Percentiles rank a stretch among this genome's conserved stretches.
phyloP scores from a whole-genome alignment of 805 yeast species.

The Barnettozyma salicaria region DNA sequence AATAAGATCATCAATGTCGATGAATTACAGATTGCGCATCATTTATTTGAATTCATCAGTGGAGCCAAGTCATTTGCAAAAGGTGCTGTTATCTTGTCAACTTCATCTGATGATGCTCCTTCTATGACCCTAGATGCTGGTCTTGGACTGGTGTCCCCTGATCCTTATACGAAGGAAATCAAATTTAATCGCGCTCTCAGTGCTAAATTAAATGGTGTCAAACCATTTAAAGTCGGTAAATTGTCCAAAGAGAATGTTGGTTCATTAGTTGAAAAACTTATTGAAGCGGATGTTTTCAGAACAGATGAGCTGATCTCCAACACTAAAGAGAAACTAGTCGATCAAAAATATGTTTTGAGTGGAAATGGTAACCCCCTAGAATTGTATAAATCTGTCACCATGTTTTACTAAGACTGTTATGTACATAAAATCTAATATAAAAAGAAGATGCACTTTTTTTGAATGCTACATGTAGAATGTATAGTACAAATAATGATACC shows the following conservation, averaged over 20 bases:
- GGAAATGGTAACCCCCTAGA: slow-evolving; percentile 60
- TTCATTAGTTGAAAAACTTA: slow-evolving; percentile 35
- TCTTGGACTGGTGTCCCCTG: slow-evolving; percentile 43
- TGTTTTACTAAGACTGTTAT: slow-evolving; percentile 16
- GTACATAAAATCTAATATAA: slow-evolving; percentile 1
- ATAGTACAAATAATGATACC: no score
- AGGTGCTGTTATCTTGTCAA: slow-evolving; percentile 64
- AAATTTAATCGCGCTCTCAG: slow-evolving; percentile 54
- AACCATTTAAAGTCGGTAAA: slow-evolving; percentile 38
- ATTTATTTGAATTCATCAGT: slow-evolving; percentile 45
- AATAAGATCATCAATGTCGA: slow-evolving; percentile 52
- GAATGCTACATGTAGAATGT: background rate
- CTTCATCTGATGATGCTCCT: slow-evolving; percentile 47
- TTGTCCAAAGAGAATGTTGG: slow-evolving; percentile 41
- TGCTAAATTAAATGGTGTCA: slow-evolving; percentile 34
- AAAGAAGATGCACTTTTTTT: background rate
- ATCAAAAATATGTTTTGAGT: slow-evolving; percentile 46
- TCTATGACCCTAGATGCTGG: slow-evolving; percentile 56
- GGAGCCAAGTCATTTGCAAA: slow-evolving; percentile 47
- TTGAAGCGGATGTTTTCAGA: slow-evolving; percentile 36
- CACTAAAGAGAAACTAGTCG: slow-evolving; percentile 32
- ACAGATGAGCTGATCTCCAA: slow-evolving; percentile 29
- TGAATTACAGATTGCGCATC: slow-evolving; percentile 58
- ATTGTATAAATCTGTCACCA: slow-evolving; percentile 22
- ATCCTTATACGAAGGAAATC: slow-evolving; percentile 46